Percentiles rank a stretch among this genome's conserved stretches.
phyloP scores from a whole-genome alignment of 2,329 filamentous ascomycete genomes.

The Epichloe gansuensis region DNA sequence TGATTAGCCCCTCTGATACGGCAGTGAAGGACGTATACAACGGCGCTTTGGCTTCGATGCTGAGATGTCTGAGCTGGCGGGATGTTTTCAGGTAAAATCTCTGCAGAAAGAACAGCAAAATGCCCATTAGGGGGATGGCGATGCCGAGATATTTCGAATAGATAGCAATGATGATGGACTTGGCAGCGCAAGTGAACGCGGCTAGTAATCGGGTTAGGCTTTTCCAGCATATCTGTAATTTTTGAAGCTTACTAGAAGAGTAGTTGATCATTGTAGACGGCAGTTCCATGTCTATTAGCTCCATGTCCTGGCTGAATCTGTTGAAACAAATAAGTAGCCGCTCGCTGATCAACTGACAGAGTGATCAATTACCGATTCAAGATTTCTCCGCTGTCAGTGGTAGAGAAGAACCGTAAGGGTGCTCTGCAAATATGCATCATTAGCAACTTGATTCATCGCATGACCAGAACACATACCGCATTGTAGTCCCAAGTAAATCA shows the following conservation, averaged over 20 bases:
- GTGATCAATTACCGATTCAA: conserved; percentile 13
- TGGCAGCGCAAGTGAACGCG: neutral
- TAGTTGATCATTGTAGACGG: neutral
- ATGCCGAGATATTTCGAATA: neutral
- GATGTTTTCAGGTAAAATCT: conserved; percentile 44
- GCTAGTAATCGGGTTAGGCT: no score
- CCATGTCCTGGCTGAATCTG: conserved; percentile 27
- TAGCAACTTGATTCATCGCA: neutral
- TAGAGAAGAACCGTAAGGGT: conserved; percentile 24
- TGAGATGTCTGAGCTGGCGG: conserved; percentile 40
- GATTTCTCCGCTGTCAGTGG: conserved; percentile 22
- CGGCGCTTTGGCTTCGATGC: conserved; percentile 35
- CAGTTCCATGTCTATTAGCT: conserved; percentile 21
- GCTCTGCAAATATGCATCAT: conserved; percentile 10
- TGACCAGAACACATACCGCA: no score
- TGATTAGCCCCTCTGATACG: conserved; percentile 1
- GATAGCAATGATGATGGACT: neutral
- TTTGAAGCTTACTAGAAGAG: no score
- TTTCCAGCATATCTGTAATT: no score
- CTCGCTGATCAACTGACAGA: no score
- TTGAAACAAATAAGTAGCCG: neutral
- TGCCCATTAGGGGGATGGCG: conserved; percentile 20
- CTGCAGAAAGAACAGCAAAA: conserved; percentile 30
- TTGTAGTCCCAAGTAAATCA: no score
- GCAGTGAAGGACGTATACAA: conserved; percentile 16